Evolutionary conservation across 257 asterid genomes (phyloP), one percentile per base, ranked within the genome.

Genomic region (Voacanga thouarsii): DNA sequence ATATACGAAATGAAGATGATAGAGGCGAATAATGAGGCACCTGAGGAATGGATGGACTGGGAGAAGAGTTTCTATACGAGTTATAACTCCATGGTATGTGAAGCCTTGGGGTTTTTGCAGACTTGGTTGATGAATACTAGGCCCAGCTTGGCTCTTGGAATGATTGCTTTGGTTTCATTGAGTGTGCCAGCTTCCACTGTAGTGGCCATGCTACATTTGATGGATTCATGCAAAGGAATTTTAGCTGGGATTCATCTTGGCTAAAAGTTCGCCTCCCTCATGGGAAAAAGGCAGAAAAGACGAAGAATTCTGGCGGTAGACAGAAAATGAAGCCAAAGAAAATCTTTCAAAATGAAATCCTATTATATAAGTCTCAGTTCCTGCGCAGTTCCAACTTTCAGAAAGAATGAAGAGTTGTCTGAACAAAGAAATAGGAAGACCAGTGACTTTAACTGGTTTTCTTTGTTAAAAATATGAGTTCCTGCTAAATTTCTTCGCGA

Each of bases 21-120:
- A 0, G 92, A 86, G 79, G 74, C 55, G 12, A 79, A 75, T 50
- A 72, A 82, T 4, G 76, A 79, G 71, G 86, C 89, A 5, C 90
- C 88, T 0, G 21, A 78, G 0, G 74, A 78, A 2, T 86, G 89
- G 92, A 81, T 82, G 89, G 83, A 65, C 0, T 86, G 88, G 90
- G 92, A 86, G 85, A 86, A 84, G 74, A 47, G 65, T 37, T 76
- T 74, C 24, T 83, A 69, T n/a, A 12, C 30, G 0, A 55, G 65
- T 24, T 86, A 84, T 12, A 72, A 79, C 12, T 49, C 78, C 0
- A 71, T 71, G 55, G 81, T 86, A 7, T 70, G 85, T 41, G 84
- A 83, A 37, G 84, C 77, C 24, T 65, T 88, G 43, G 92, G 86
- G 43, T 30, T 81, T 1, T 43, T 84, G 78, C 90, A 86, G 53